Conservation (phyloP, 495 filamentous ascomycete species). For the Tuber melanosporum region DNA sequence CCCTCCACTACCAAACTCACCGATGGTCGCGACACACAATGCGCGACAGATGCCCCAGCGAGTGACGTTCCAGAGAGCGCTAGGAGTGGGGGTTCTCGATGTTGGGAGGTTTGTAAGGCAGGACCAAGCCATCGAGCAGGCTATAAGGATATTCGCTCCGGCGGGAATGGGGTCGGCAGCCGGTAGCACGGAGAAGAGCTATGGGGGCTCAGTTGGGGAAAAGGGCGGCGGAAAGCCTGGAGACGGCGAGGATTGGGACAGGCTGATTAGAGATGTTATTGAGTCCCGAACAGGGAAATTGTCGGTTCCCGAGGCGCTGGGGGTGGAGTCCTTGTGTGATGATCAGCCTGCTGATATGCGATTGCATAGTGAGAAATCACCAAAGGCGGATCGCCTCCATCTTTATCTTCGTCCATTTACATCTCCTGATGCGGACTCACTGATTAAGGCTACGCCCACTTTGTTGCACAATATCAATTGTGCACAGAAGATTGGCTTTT, state of each 20-base stretch:
- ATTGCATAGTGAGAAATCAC: slow-evolving; percentile 53
- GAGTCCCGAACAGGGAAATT: slow-evolving; percentile 66
- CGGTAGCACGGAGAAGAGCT: slow-evolving; percentile 8
- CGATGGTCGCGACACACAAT: slow-evolving; percentile 9
- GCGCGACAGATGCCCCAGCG: slow-evolving; percentile 12
- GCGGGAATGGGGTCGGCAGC: slow-evolving; percentile 29
- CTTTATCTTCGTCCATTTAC: slow-evolving; percentile 71
- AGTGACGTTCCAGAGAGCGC: slow-evolving; percentile 40
- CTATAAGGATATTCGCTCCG: slow-evolving; percentile 73
- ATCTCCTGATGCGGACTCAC: slow-evolving; percentile 63
- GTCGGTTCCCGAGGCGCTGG: slow-evolving; percentile 28
- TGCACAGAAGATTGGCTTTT: slow-evolving; percentile 88
- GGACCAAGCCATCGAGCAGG: slow-evolving; percentile 66
- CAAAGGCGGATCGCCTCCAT: slow-evolving; percentile 63
- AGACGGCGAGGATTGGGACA: slow-evolving; percentile 62
- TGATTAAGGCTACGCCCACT: slow-evolving; percentile 82
- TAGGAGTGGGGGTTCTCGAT: slow-evolving; percentile 77
- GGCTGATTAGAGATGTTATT: slow-evolving; percentile 65
- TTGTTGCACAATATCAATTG: slow-evolving; percentile 71
- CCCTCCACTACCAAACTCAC: slow-evolving; percentile 16
- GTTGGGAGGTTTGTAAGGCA: slow-evolving; percentile 71
- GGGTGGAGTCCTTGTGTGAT: slow-evolving; percentile 20
- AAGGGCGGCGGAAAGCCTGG: slow-evolving; percentile 19
- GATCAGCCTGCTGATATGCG: slow-evolving; percentile 34
- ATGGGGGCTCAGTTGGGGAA: slow-evolving; percentile 6